These are phyloP conservation scores for Phlebiopsis gigantea DNA, from an alignment of 768 basidiomycete genomes.

Conservation along the genomic window DNA sequence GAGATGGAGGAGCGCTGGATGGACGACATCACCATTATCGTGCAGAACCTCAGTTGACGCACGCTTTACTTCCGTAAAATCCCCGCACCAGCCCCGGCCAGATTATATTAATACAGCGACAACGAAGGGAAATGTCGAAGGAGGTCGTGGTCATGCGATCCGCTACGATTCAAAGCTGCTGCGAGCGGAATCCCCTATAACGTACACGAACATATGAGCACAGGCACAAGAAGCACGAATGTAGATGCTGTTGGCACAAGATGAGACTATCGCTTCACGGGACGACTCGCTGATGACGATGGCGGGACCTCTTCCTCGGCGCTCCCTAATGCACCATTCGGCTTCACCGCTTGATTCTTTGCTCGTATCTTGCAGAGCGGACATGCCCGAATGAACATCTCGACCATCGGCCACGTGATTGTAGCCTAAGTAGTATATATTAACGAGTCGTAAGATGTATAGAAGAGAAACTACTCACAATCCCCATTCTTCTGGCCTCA, in stretches of 20 bases:
- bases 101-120: not conserved
- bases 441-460: not conserved
- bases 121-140: not conserved
- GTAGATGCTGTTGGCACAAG: not conserved
- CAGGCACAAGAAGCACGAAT: not conserved
- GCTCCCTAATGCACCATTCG: not conserved
- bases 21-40: constrained; percentile 43
- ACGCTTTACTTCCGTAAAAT: not conserved
- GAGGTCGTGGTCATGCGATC: not conserved
- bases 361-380: constrained; percentile 44
- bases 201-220: not conserved
- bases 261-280: constrained; percentile 4
- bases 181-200: not conserved
- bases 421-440: constrained; percentile 38
- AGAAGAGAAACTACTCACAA: constrained; percentile 38
- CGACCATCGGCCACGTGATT: constrained; percentile 72
- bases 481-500: constrained; percentile 51
- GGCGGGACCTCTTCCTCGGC: not conserved
- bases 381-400: constrained; percentile 59
- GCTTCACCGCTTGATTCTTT: constrained; percentile 23
- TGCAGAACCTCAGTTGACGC: constrained; percentile 31
- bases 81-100: not conserved
- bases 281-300: not conserved
- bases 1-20: constrained; percentile 49
- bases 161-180: not conserved